Evolutionary conservation across 2,329 filamentous ascomycete species (phyloP).

Genomic region (Sporothrix phasma): DNA sequence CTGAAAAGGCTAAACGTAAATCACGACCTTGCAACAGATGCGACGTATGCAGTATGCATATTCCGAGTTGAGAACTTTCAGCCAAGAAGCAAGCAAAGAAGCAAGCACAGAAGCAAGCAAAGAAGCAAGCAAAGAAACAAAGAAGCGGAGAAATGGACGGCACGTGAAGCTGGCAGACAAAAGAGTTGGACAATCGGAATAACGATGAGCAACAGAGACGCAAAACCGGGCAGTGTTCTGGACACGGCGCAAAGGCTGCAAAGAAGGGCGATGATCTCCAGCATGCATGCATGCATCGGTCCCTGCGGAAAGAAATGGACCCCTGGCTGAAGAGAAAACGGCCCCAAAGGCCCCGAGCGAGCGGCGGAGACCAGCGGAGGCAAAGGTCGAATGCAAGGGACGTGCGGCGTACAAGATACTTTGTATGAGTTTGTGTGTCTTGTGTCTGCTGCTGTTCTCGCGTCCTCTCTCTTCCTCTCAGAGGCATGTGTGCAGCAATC

Average conservation of each 20-base stretch:
- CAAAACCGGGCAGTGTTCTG: background rate
- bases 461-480: background rate
- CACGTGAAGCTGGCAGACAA: background rate
- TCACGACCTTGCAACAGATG: background rate
- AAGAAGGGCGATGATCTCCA: background rate
- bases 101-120: too few relatives aligned
- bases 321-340: background rate
- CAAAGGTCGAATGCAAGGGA: background rate
- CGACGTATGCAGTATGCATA: too few relatives aligned
- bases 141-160: background rate
- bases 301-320: background rate
- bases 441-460: background rate
- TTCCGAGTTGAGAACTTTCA: background rate
- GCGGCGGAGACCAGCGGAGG: background rate
- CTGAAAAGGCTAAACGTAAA: background rate
- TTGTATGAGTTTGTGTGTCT: background rate
- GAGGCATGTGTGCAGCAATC: background rate
- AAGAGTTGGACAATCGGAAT: conserved; percentile 1
- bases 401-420: background rate
- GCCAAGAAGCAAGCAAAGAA: too few relatives aligned
- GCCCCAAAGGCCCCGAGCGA: too few relatives aligned
- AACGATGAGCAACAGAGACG: background rate
- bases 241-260: background rate
- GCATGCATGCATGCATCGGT: background rate
- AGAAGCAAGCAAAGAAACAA: too few relatives aligned